A percentile compares a stretch with the other conserved stretches of the same genome.
These are phyloP conservation scores for Erysimum cheiri DNA, from an alignment of 441 rosid genomes.

Conservation along the genomic window DNA sequence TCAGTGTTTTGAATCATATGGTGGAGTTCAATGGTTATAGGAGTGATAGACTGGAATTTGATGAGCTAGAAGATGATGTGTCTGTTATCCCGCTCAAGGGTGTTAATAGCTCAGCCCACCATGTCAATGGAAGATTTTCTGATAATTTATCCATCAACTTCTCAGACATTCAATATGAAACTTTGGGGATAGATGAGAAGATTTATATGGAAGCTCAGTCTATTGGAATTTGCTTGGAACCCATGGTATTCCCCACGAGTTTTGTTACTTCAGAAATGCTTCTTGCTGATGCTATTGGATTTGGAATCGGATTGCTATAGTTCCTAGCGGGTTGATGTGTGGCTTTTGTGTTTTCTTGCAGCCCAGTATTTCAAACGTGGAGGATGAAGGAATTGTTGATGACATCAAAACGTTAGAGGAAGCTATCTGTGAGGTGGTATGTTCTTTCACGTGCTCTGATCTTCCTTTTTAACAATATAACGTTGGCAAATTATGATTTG, in stretches of 20 bases:
- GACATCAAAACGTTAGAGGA: slow-evolving; percentile 69
- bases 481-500: background rate
- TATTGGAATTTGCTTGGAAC: slow-evolving; percentile 79
- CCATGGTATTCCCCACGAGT: slow-evolving; percentile 52
- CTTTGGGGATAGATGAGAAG: slow-evolving; percentile 69
- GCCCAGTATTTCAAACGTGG: slow-evolving; percentile 60
- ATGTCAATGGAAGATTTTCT: slow-evolving; percentile 53
- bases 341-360: slow-evolving; percentile 44
- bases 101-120: slow-evolving; percentile 51
- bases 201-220: slow-evolving; percentile 81
- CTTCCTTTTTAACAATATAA: background rate
- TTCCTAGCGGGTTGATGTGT: slow-evolving; percentile 25
- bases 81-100: slow-evolving; percentile 48
- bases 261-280: slow-evolving; percentile 24
- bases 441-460: slow-evolving; percentile 34
- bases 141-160: slow-evolving; percentile 53
- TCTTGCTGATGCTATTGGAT: slow-evolving; percentile 22
- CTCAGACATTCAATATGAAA: slow-evolving; percentile 67
- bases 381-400: slow-evolving; percentile 63
- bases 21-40: slow-evolving; percentile 66
- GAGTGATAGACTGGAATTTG: slow-evolving; percentile 57
- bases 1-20: slow-evolving; percentile 57
- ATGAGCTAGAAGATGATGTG: slow-evolving; percentile 59
- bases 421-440: slow-evolving; percentile 63
- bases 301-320: slow-evolving; percentile 19